A percentile compares a stretch with the other conserved stretches of the same genome.
These are phyloP conservation scores for Mentha longifolia DNA, from an alignment of 257 asterid species.

Conservation along the genomic window DNA sequence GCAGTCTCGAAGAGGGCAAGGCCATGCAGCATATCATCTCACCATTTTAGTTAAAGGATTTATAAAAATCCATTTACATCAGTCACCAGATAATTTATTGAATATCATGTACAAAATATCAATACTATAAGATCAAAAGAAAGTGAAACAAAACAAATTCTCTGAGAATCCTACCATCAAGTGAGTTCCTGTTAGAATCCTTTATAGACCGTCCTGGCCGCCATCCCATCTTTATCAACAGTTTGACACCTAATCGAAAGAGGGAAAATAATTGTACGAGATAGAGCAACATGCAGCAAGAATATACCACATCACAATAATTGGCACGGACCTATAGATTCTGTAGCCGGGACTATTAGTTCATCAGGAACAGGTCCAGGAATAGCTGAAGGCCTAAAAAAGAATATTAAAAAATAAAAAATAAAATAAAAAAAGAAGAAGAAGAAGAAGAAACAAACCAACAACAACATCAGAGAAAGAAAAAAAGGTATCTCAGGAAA, in stretches of 20 bases:
- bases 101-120: slow-evolving; percentile 2
- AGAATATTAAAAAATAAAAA: background rate
- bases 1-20: slow-evolving; percentile 19
- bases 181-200: slow-evolving; percentile 58
- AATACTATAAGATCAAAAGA: slow-evolving; percentile 4
- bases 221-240: slow-evolving; percentile 97
- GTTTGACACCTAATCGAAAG: slow-evolving; percentile 70
- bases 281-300: slow-evolving; percentile 27
- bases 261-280: slow-evolving; percentile 25
- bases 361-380: slow-evolving; percentile 99
- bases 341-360: slow-evolving; percentile 70
- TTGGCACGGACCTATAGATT: slow-evolving; percentile 75
- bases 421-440: too few species aligned
- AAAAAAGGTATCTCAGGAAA: background rate
- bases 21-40: background rate
- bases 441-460: too few species aligned
- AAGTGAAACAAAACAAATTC: background rate
- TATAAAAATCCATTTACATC: slow-evolving; percentile 22
- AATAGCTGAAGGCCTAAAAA: slow-evolving; percentile 78
- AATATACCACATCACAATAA: slow-evolving; percentile 24
- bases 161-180: slow-evolving; percentile 55
- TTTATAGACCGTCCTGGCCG: slow-evolving; percentile 85
- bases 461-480: slow-evolving; percentile 21
- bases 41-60: background rate
- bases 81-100: slow-evolving; percentile 21